Evolutionary conservation across 2,329 filamentous ascomycete species (phyloP).

Genomic region (Penicillium expansum): DNA sequence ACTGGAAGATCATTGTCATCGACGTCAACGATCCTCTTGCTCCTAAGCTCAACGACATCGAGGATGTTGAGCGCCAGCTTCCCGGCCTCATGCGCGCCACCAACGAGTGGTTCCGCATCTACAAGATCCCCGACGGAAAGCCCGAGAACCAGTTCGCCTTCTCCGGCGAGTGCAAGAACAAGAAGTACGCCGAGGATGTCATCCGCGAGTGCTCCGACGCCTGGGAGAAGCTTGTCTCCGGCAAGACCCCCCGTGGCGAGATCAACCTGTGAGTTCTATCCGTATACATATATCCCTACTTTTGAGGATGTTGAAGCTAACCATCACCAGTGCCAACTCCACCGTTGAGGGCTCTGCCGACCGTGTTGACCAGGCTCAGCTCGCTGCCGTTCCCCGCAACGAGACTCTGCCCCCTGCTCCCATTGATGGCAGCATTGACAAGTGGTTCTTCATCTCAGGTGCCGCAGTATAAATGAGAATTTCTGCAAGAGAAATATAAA

Average conservation of each 20-base stretch:
- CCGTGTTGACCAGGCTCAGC: slow-evolving; percentile 66
- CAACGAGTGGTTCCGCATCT: slow-evolving; percentile 99
- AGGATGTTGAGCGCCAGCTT: slow-evolving; percentile 98
- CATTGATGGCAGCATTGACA: slow-evolving; percentile 96
- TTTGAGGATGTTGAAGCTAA: slow-evolving; percentile 10
- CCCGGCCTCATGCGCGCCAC: slow-evolving; percentile 94
- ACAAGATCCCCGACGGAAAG: slow-evolving; percentile 99
- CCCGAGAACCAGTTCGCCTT: slow-evolving; percentile 99
- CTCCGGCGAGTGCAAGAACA: slow-evolving; percentile 99
- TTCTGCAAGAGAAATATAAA: slow-evolving; percentile 19
- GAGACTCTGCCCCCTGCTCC: slow-evolving; percentile 81
- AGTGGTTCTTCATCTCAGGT: slow-evolving; percentile 99
- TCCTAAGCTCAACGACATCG: slow-evolving; percentile 93
- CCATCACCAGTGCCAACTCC: slow-evolving; percentile 67
- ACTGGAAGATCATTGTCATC: slow-evolving; percentile 99
- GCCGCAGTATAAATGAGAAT: slow-evolving; percentile 66
- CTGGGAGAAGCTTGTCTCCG: slow-evolving; percentile 93
- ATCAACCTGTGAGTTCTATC: slow-evolving; percentile 72
- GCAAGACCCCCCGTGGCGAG: slow-evolving; percentile 75
- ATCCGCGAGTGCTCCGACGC: slow-evolving; percentile 94
- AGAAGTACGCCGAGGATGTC: slow-evolving; percentile 95
- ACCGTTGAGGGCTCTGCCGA: slow-evolving; percentile 70
- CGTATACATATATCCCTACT: not conserved
- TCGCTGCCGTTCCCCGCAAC: slow-evolving; percentile 73
- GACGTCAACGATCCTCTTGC: slow-evolving; percentile 97